Base-by-base conservation (phyloP, 2,329 filamentous ascomycete genomes). In the Epichloe hybrida region DNA sequence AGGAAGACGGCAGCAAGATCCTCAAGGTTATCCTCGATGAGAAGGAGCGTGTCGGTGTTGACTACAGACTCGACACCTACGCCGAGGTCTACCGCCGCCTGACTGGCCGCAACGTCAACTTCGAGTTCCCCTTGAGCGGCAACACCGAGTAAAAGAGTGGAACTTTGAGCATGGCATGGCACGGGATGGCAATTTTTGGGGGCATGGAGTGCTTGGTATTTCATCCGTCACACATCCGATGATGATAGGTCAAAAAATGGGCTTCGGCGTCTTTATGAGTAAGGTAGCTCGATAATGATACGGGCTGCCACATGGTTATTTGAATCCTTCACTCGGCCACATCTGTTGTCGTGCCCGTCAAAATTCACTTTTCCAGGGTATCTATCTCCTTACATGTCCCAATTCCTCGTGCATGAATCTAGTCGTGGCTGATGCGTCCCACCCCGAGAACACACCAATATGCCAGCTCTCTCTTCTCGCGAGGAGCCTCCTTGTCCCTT, bases 51-150 rank as follows among this genome's bases (percentile, higher is more conserved):
- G 91, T 90, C 69, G 89, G 90, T 73, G 91, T 98, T 65, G 93
- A 98, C 82, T 96, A 97, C 86, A 84, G 93, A 73, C 88, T 98
- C 65, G 93, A 98, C 77, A 96, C 91, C 72, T 98, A 98, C 83
- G 88, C 88, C 61, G 93, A 98, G 84, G 93, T 98, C 71, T 98
- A 98, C 87, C 88, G 89, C 75, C 85, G 88, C 68, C 80, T 98
- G 70, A 98, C 93, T 58, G 93, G 93, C 75, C 93, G 94, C 76
- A 83, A 83, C 71, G 93, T 97, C 71, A 83, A 84, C 75, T 98
- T 98, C 71, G 93, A 98, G 84, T 98, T 98, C 84, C 93, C 67
- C 66, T 86, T 94, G 79, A 80, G 79, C 69, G 77, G 77, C 68
- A 72, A 77, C 67, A 66, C 80, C 63, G 90, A 95, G 70, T 53